Evolutionary conservation across 2,329 filamentous ascomycete genomes (phyloP).

Genomic region (Tolypocladium tropicale): DNA sequence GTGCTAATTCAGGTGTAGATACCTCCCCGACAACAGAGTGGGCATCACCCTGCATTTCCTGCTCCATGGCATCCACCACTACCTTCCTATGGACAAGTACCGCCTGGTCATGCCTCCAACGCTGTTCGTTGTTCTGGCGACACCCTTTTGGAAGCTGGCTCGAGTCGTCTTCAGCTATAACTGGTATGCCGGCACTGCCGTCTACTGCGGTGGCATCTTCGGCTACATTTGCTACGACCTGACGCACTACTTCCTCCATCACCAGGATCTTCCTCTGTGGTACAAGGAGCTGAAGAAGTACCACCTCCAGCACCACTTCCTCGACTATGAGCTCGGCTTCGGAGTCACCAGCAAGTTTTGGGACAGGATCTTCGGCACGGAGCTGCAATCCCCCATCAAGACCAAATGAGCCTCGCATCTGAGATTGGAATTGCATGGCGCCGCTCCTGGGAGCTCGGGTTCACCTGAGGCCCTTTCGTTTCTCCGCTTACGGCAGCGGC

Average conservation of each 20-base stretch:
- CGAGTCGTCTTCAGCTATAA: constrained; percentile 73
- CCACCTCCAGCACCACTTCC: constrained; percentile 93
- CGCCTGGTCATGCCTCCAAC: constrained; percentile 94
- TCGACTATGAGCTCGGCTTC: constrained; percentile 95
- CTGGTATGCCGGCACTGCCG: constrained; percentile 70
- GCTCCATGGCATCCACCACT: constrained; percentile 94
- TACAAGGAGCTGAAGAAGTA: constrained; percentile 95
- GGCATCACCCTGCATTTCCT: constrained; percentile 82
- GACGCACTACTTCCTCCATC: constrained; percentile 98
- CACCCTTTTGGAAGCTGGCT: constrained; percentile 87
- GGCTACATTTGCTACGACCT: constrained; percentile 95
- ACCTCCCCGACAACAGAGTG: constrained; percentile 84
- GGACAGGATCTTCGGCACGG: constrained; percentile 86
- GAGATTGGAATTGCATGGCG: background rate
- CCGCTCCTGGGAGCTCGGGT: background rate
- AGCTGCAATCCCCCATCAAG: constrained; percentile 42
- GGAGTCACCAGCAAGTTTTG: constrained; percentile 95
- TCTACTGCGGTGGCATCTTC: constrained; percentile 85
- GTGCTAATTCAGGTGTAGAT: constrained; percentile 40
- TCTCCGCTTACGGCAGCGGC: constrained; percentile 6
- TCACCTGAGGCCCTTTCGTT: background rate
- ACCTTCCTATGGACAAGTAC: constrained; percentile 98
- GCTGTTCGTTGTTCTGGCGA: constrained; percentile 72
- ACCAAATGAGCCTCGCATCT: constrained; percentile 13
- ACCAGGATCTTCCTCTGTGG: constrained; percentile 81